Base-by-base conservation (phyloP, 2,329 filamentous ascomycete genomes). In the Chaetomium strumarium region DNA sequence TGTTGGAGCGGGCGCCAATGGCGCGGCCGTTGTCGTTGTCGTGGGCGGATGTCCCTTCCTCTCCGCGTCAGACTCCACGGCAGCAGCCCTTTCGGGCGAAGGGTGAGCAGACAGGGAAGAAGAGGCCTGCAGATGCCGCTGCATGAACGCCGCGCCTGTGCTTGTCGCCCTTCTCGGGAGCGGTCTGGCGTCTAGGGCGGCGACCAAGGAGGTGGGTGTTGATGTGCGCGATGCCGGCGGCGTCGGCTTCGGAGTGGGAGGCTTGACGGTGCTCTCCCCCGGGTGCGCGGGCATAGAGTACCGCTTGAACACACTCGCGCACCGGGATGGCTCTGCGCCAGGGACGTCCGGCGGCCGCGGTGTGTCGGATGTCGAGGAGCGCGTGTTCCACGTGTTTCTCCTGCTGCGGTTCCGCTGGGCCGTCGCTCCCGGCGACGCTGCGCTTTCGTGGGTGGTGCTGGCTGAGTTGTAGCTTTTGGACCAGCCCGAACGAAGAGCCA, bases 91-190 rank as follows among this genome's bases (percentile, higher is more conserved):
- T 34, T 10, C 33, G 33, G 33, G 33, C 10, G 11, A 3, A n/a
- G 31, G 4, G 17, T 24, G 16, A 29, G 37, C 11, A 14, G 52
- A 50, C 4, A 16, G 14, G 7, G 48, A 16, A 2, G 48, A 38
- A n/a, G 49, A 42, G 5, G 38, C 44, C 41, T 64, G 59, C 30
- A 64, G 63, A n/a, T 65, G 67, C 20, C 67, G 67, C 51, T 74
- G 70, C 64, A 77, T 70, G 48, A 73, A 77, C 5, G 73, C 72
- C 1, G 72, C 70, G 0, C 76, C 75, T 0, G 72, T 72, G 39
- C 75, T 78, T 3, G 72, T 71, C 2, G 74, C 68, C 20, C 74
- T 68, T 31, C 68, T 70, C 20, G 73, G 72, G 10, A 66, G 16
- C n/a, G 12, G 29, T 14, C 13, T 29, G 2, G 56, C 33, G 20